phyloP scores from a whole-genome alignment of 2,329 filamentous ascomycete genomes.

The Hypoxylon sp. region DNA sequence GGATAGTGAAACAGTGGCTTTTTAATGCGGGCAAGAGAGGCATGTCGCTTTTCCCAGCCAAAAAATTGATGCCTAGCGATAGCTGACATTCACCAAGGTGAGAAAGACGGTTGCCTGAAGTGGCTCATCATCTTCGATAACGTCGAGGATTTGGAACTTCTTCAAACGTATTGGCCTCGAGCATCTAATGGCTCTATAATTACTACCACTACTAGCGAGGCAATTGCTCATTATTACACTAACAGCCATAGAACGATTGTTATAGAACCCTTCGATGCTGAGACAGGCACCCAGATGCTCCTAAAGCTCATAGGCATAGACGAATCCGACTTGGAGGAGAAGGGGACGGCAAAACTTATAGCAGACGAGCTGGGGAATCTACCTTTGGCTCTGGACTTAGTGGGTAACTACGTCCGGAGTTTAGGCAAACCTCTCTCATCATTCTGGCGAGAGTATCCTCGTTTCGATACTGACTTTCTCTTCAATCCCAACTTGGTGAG shows the following conservation, averaged over 20 bases:
- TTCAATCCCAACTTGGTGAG: conserved; percentile 6
- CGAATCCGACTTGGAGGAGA: conserved; percentile 2
- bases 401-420: conserved; percentile 2
- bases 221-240: neutral
- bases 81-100: no score
- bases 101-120: neutral
- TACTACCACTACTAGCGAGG: conserved; percentile 3
- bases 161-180: conserved; percentile 7
- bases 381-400: conserved; percentile 7
- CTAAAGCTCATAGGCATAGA: conserved; percentile 1
- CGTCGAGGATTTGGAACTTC: conserved; percentile 5
- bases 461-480: conserved; percentile 12
- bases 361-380: conserved; percentile 9
- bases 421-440: conserved; percentile 10
- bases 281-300: conserved; percentile 7
- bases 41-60: no score
- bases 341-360: neutral
- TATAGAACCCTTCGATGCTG: conserved; percentile 2
- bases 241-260: neutral
- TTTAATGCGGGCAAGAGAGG: conserved; percentile 1
- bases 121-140: conserved; percentile 18
- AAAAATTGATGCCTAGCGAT: no score
- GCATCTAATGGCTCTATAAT: conserved; percentile 3
- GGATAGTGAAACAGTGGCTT: conserved; percentile 6
- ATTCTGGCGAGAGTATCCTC: conserved; percentile 11